Evolutionary conservation across 2,329 filamentous ascomycete species (phyloP).

Genomic region (Penicillium sp.): DNA sequence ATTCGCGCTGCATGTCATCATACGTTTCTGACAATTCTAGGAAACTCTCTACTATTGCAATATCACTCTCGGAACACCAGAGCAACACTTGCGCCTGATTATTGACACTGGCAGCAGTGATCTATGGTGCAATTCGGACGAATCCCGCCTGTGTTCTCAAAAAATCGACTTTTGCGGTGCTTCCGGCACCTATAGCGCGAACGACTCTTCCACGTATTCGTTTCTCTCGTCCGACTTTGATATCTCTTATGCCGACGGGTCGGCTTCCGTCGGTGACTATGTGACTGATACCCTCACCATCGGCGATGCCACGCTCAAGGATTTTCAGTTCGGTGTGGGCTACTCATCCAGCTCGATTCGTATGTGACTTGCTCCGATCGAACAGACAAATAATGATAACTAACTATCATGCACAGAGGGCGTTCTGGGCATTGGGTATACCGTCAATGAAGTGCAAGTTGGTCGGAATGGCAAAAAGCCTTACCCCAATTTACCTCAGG

Average conservation of each 20-base stretch:
- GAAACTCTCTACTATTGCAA: constrained; percentile 56
- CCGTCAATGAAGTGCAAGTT: constrained; percentile 61
- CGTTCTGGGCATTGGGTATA: constrained; percentile 80
- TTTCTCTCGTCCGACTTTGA: constrained; percentile 74
- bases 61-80: constrained; percentile 52
- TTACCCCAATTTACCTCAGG: constrained; percentile 65
- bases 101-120: constrained; percentile 60
- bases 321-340: constrained; percentile 57
- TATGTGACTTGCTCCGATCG: constrained; percentile 16
- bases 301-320: constrained; percentile 45
- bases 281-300: constrained; percentile 63
- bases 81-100: constrained; percentile 51
- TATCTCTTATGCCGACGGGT: constrained; percentile 80
- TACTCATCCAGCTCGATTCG: constrained; percentile 49
- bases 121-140: constrained; percentile 53
- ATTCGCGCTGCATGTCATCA: not conserved
- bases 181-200: constrained; percentile 50
- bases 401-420: constrained; percentile 48
- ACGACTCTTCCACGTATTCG: constrained; percentile 65
- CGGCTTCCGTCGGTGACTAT: constrained; percentile 71
- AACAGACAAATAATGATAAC: not conserved
- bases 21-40: too few species aligned
- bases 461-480: constrained; percentile 45
- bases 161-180: constrained; percentile 39
- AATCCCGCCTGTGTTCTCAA: constrained; percentile 46